These are phyloP conservation scores for Quercus tomentella DNA, from an alignment of 331 rosid genomes.

Conservation along the genomic window DNA sequence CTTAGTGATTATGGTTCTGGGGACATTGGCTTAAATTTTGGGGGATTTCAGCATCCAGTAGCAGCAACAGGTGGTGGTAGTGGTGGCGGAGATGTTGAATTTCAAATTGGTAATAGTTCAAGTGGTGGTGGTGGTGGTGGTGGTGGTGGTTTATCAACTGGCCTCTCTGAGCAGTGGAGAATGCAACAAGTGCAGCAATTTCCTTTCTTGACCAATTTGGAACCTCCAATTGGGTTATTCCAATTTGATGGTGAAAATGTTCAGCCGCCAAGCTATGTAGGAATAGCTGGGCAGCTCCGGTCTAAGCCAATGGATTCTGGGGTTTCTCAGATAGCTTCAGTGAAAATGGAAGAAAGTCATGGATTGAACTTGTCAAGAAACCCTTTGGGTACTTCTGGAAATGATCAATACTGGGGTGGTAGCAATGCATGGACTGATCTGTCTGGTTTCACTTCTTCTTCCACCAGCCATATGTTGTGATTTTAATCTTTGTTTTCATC, in stretches of 20 bases:
- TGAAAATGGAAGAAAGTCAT: slow-evolving; percentile 65
- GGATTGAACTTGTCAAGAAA: slow-evolving; percentile 57
- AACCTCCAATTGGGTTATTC: slow-evolving; percentile 49
- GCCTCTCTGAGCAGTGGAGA: slow-evolving; percentile 60
- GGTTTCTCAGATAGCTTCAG: slow-evolving; percentile 24
- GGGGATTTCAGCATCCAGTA: slow-evolving; percentile 29
- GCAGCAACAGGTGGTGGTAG: slow-evolving; percentile 29
- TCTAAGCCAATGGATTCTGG: slow-evolving; percentile 43
- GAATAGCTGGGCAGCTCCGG: slow-evolving; percentile 25
- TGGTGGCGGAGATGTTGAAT: slow-evolving; percentile 24
- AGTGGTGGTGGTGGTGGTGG: slow-evolving; percentile 14
- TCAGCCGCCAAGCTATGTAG: slow-evolving; percentile 27
- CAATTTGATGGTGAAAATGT: slow-evolving; percentile 40
- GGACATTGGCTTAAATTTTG: slow-evolving; percentile 43
- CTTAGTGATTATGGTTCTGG: slow-evolving; percentile 35
- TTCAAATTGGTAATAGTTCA: slow-evolving; percentile 29
- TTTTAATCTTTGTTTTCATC: not conserved
- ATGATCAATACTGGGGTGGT: slow-evolving; percentile 37
- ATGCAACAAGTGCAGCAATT: slow-evolving; percentile 46
- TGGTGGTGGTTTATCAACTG: slow-evolving; percentile 27
- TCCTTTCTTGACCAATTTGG: slow-evolving; percentile 56
- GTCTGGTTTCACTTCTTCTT: slow-evolving; percentile 55
- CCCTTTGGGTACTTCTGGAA: slow-evolving; percentile 47
- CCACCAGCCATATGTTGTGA: slow-evolving; percentile 57
- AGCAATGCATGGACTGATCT: slow-evolving; percentile 63